A percentile compares a stretch with the other conserved stretches of the same genome.
phyloP scores from a whole-genome alignment of 2,329 filamentous ascomycete species.

The Blastomyces parvus region DNA sequence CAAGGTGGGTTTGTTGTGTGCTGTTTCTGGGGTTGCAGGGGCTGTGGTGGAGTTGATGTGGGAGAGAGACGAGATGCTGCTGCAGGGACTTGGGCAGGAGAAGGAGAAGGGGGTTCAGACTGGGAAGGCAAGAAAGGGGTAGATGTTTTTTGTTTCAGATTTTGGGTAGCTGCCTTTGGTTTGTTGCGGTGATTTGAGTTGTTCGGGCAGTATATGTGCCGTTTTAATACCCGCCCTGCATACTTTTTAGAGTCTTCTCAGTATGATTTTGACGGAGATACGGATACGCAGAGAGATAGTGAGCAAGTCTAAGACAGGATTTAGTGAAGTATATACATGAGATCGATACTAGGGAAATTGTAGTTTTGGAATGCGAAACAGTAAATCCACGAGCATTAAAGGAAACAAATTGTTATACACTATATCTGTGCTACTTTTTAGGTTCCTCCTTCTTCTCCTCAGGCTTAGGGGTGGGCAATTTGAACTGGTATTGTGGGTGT shows the following conservation, averaged over 20 bases:
- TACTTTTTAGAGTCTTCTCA: not conserved
- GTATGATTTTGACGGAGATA: not conserved
- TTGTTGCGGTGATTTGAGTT: no score
- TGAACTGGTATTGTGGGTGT: constrained; percentile 50
- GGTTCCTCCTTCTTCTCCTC: constrained; percentile 83
- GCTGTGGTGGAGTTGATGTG: constrained; percentile 40
- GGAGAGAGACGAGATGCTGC: constrained; percentile 41
- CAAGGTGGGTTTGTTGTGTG: constrained; percentile 29
- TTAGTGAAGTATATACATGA: constrained; percentile 5
- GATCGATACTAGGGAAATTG: not conserved
- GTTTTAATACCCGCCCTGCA: not conserved
- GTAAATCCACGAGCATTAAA: not conserved
- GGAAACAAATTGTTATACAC: constrained; percentile 13
- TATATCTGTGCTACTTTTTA: constrained; percentile 62
- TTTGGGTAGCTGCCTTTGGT: not conserved
- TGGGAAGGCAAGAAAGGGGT: constrained; percentile 22
- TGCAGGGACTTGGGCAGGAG: constrained; percentile 28
- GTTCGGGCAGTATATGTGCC: not conserved
- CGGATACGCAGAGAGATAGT: not conserved
- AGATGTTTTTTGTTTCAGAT: not conserved
- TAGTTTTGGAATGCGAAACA: not conserved
- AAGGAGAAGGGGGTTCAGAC: constrained; percentile 22
- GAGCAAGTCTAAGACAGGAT: not conserved
- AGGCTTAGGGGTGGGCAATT: constrained; percentile 88
- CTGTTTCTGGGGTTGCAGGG: constrained; percentile 37